Percentiles rank a stretch among this genome's conserved stretches.
Conservation (phyloP, 1,284 basidiomycete genomes). For the Trichosporon coremiiforme region DNA sequence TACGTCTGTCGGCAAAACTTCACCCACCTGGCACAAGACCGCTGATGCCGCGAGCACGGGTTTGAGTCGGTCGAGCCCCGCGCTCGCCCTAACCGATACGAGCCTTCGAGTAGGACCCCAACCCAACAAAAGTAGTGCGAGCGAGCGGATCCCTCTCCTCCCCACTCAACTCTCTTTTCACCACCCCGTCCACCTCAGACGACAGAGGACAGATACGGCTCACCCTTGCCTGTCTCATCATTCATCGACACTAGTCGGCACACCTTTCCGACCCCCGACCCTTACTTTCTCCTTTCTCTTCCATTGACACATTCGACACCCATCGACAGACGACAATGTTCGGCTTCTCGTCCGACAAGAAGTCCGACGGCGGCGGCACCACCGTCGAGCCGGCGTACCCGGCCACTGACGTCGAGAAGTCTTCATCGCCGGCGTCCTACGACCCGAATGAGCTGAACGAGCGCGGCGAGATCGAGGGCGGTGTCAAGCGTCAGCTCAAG, state of each 20-base stretch:
- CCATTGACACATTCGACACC: neutral
- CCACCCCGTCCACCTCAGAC: neutral
- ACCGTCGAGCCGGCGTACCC: constrained; percentile 11
- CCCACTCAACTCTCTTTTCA: constrained; percentile 13
- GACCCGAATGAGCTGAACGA: constrained; percentile 19
- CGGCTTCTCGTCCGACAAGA: constrained; percentile 13
- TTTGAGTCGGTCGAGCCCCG: neutral
- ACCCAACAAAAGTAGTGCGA: constrained; percentile 10
- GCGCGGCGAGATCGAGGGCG: constrained; percentile 35
- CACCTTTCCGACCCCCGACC: neutral
- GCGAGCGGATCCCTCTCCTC: neutral
- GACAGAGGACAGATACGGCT: constrained; percentile 3
- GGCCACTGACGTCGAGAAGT: neutral
- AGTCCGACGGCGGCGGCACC: constrained; percentile 10
- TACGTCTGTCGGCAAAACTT: constrained; percentile 14
- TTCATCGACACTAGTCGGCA: neutral
- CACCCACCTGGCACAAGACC: neutral
- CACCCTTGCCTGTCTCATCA: neutral
- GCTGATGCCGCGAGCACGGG: neutral
- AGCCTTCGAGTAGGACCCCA: neutral
- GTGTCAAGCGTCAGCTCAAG: constrained; percentile 50
- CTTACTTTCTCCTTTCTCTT: neutral
- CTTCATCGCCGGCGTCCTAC: neutral
- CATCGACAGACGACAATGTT: neutral
- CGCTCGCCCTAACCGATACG: neutral